Evolutionary conservation across 2,329 filamentous ascomycete genomes (phyloP).

Genomic region (Venturiaceae sp.): DNA sequence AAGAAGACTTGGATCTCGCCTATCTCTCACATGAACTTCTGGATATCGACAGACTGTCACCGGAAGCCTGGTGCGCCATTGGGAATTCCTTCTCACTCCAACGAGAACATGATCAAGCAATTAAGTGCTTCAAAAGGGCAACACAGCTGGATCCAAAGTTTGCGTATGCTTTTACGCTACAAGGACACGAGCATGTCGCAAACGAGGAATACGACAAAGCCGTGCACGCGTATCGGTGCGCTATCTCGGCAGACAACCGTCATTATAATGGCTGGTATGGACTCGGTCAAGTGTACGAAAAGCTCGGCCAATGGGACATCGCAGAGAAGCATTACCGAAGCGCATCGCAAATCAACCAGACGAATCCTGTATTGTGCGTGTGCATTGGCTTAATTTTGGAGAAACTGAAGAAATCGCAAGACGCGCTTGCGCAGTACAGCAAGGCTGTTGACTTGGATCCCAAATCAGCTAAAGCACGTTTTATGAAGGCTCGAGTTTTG

Average conservation of each 20-base stretch:
- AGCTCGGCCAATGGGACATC: slow-evolving; percentile 81
- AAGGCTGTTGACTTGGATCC: slow-evolving; percentile 77
- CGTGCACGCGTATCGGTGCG: slow-evolving; percentile 73
- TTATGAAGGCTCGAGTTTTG: slow-evolving; percentile 84
- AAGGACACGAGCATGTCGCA: slow-evolving; percentile 89
- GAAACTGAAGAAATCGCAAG: slow-evolving; percentile 69
- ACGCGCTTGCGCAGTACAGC: slow-evolving; percentile 71
- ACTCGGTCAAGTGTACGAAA: slow-evolving; percentile 70
- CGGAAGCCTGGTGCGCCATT: slow-evolving; percentile 90
- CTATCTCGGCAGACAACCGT: slow-evolving; percentile 73
- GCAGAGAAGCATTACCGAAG: slow-evolving; percentile 86
- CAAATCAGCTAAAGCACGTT: slow-evolving; percentile 70
- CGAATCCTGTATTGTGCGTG: slow-evolving; percentile 84
- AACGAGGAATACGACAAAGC: slow-evolving; percentile 98
- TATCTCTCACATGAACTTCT: slow-evolving; percentile 87
- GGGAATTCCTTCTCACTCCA: slow-evolving; percentile 92
- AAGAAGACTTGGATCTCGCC: slow-evolving; percentile 82
- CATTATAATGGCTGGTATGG: slow-evolving; percentile 99
- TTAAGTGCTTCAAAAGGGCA: slow-evolving; percentile 89
- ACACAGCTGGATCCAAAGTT: slow-evolving; percentile 85
- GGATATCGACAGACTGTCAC: slow-evolving; percentile 77
- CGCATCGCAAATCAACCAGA: slow-evolving; percentile 82
- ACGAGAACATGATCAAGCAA: slow-evolving; percentile 86
- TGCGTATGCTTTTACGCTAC: slow-evolving; percentile 89
- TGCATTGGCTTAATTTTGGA: slow-evolving; percentile 80